Conservation (phyloP, 2,329 filamentous ascomycete genomes). For the Dothistroma pini region DNA sequence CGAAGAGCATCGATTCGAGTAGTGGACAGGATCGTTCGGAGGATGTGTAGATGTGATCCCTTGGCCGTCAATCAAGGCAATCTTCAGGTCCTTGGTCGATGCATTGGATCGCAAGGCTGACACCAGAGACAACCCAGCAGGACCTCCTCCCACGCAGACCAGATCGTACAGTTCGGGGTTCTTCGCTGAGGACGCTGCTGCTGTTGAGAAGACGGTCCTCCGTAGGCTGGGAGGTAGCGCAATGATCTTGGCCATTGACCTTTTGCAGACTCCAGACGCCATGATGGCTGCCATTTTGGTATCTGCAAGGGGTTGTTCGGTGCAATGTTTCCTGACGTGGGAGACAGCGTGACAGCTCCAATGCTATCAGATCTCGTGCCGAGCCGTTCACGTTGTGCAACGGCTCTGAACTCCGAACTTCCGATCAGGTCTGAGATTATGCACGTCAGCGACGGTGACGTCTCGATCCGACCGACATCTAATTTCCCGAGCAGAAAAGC, state of each 20-base stretch:
- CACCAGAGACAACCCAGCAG: slow-evolving; percentile 25
- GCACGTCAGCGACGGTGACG: not conserved
- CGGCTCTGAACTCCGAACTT: too few relatives aligned
- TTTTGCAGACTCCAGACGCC: slow-evolving; percentile 7
- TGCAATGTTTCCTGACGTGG: not conserved
- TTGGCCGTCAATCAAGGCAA: slow-evolving; percentile 88
- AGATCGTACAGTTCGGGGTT: slow-evolving; percentile 64
- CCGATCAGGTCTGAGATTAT: not conserved
- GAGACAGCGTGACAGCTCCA: not conserved
- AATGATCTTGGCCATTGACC: slow-evolving; percentile 21
- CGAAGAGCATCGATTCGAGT: slow-evolving; percentile 93
- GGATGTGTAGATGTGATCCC: slow-evolving; percentile 67
- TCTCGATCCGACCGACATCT: not conserved
- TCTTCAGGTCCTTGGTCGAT: slow-evolving; percentile 65
- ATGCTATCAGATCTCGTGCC: not conserved
- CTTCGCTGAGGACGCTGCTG: slow-evolving; percentile 15
- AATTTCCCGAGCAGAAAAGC: too few relatives aligned
- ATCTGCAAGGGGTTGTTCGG: not conserved
- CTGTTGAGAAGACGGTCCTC: slow-evolving; percentile 25
- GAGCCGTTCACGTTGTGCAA: not conserved
- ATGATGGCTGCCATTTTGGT: slow-evolving; percentile 9
- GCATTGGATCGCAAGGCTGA: slow-evolving; percentile 38
- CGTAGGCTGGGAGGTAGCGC: slow-evolving; percentile 30
- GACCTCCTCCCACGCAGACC: slow-evolving; percentile 27
- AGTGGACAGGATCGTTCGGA: slow-evolving; percentile 67